Evolutionary conservation across 208 protist species (phyloP).

Genomic region (Leptomonas seymouri): DNA sequence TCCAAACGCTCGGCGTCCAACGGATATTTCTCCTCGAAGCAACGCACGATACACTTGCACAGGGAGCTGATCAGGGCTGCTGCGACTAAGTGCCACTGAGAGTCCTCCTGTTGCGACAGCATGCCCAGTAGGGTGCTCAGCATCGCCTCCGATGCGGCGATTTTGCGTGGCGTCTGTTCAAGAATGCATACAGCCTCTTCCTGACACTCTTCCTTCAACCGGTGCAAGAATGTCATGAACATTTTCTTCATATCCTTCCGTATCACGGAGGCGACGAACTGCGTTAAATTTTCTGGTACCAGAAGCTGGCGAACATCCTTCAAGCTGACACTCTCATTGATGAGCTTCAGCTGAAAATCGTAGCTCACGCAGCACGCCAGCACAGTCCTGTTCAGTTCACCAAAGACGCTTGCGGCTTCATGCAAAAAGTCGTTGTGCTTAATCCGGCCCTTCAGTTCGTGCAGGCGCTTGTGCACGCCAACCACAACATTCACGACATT

Average conservation of each 20-base stretch:
- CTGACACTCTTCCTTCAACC: conserved; percentile 74
- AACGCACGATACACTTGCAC: conserved; percentile 57
- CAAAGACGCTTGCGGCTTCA: conserved; percentile 63
- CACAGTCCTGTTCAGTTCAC: conserved; percentile 62
- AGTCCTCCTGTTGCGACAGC: conserved; percentile 59
- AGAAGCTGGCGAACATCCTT: conserved; percentile 71
- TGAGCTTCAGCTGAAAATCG: conserved; percentile 82
- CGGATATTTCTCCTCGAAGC: conserved; percentile 55
- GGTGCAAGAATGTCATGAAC: conserved; percentile 82
- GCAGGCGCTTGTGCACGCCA: conserved; percentile 48
- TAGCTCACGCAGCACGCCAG: conserved; percentile 82
- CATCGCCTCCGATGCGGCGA: conserved; percentile 53
- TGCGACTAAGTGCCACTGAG: conserved; percentile 81
- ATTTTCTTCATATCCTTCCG: conserved; percentile 77
- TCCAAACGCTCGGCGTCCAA: conserved; percentile 27
- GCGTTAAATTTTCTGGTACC: conserved; percentile 54
- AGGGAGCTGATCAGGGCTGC: conserved; percentile 74
- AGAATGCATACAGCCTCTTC: conserved; percentile 62
- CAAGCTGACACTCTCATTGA: conserved; percentile 65
- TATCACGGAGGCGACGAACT: conserved; percentile 70
- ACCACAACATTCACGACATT: conserved; percentile 58
- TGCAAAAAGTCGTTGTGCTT: conserved; percentile 30
- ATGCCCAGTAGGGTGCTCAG: conserved; percentile 66
- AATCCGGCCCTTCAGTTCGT: conserved; percentile 8
- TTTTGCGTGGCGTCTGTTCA: conserved; percentile 20